Base-by-base conservation (phyloP, 2,329 filamentous ascomycete species). In the Didymella glomerata region DNA sequence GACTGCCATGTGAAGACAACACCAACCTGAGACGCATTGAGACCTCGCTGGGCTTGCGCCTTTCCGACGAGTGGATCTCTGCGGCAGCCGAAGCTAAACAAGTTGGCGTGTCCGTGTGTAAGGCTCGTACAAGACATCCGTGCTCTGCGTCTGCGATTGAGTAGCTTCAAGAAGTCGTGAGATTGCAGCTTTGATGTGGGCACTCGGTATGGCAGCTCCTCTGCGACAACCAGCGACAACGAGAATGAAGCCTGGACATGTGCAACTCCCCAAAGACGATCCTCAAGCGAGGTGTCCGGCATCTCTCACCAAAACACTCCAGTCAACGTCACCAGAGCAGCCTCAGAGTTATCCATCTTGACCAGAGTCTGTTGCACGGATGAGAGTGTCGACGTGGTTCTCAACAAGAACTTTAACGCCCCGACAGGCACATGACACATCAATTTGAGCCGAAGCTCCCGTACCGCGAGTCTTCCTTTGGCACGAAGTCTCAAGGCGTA, bases 341-440 rank as follows among this genome's bases (percentile, higher is more conserved):
- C 76, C 77, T 56, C 73, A 75, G 76, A 83, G 83, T 83, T 85
- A 84, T 84, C 83, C 81, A 79, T 83, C 60, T 55, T 83, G 83
- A 88, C 84, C 87, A 86, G 81, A 87, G 85, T 85, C 84, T 84
- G 84, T 86, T 87, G 86, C 85, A 90, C 90, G 88, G 89, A 81
- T 84, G 82, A 78, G 79, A 79, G 77, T 78, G 84, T 87, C 86
- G 89, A 92, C 89, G 90, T 91, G 90, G 89, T 81, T 86, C 85
- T 87, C 88, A 77, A 81, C 79, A 85, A 89, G 85, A 85, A 81
- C 90, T 89, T 92, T 90, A 89, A 76, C 60, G 56, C 74, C 85
- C 89, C 76, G 81, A 84, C 82, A 74, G 86, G 90, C 91, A 90
- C 92, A 92, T 86, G 88, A 82, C 82, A 81, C 81, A 79, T 77